Base-by-base conservation (phyloP, 768 basidiomycete genomes). In the Podaxis sp. region DNA sequence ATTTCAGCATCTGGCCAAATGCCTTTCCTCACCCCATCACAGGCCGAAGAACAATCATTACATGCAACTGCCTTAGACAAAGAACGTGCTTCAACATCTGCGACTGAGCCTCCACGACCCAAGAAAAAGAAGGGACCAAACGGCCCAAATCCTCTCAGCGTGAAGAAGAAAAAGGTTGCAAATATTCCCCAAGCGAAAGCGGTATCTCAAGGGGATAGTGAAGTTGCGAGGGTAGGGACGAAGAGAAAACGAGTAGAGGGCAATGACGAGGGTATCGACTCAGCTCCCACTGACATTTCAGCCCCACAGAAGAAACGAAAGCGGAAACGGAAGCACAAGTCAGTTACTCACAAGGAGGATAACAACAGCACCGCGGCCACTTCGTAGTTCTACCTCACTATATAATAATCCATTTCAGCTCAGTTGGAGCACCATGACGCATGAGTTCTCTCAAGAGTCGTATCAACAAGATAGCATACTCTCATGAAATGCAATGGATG, bases 81-180 rank as follows among this genome's bases (percentile, higher is more conserved):
- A 35, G 72, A 77, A 6, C 69, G 80, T 5, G 70, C 85, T 11
- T 70, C 75, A 16, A 62, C 75, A 2, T 73, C 73, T 13, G 65
- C 67, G 37, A 56, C 70, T 27, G 60, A 74, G 52, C 80, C 82
- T 63, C 70, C 71, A 37, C 70, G 72, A n/a, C 74, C 70, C 11
- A 78, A 76, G 63, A 90, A 84, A 70, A 85, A 78, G 68, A 91
- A 83, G 67, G 87, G 85, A 0, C 88, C 89, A 0, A 95, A 93
- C 69, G 92, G 84, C 0, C 94, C 95, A 1, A 98, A 98, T 75
- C 93, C 96, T 6, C 81, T 98, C 2, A 95, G 93, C 62, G 77
- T 95, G 48, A 95, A 93, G 80, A 97, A 94, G 79, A 95, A 92
- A 73, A 85, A 84, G 67, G 51, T 65, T 40, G 65, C 57, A 46